phyloP scores from a whole-genome alignment of 257 asterid species.

The Solanum clarkiae region DNA sequence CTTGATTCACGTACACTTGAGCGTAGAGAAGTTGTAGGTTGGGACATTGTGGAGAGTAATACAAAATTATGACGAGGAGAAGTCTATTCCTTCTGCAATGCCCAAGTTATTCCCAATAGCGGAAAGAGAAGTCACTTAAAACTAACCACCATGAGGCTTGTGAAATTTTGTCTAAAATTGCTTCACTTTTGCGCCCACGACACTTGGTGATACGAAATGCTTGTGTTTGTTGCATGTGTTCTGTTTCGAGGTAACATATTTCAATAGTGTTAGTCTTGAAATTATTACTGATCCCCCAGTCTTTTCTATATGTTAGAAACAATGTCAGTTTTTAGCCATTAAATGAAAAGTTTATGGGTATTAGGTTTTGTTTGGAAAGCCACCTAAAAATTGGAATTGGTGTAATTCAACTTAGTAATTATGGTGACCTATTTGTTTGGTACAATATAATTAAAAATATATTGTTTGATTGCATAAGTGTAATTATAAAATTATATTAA shows the following conservation, averaged over 20 bases:
- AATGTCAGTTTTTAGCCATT: too few species aligned
- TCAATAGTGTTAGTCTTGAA: background rate
- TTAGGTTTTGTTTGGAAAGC: too few species aligned
- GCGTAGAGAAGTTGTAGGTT: background rate
- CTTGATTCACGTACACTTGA: constrained; percentile 13
- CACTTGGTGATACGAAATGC: background rate
- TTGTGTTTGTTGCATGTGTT: background rate
- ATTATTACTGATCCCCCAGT: background rate
- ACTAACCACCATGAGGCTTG: background rate
- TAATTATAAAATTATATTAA: too few species aligned
- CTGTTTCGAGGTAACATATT: background rate
- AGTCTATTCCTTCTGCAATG: background rate
- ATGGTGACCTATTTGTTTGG: too few species aligned
- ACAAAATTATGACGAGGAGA: background rate
- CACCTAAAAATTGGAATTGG: too few species aligned
- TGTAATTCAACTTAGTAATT: too few species aligned
- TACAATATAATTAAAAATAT: too few species aligned
- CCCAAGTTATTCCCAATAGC: background rate
- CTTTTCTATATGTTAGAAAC: background rate
- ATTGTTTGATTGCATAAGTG: too few species aligned
- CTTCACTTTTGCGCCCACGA: background rate
- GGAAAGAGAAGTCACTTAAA: background rate
- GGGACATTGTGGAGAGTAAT: background rate
- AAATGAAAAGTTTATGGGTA: too few species aligned
- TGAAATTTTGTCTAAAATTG: background rate